Base-by-base conservation (phyloP, 306 rosid genomes). In the Acacia melanoxylon region DNA sequence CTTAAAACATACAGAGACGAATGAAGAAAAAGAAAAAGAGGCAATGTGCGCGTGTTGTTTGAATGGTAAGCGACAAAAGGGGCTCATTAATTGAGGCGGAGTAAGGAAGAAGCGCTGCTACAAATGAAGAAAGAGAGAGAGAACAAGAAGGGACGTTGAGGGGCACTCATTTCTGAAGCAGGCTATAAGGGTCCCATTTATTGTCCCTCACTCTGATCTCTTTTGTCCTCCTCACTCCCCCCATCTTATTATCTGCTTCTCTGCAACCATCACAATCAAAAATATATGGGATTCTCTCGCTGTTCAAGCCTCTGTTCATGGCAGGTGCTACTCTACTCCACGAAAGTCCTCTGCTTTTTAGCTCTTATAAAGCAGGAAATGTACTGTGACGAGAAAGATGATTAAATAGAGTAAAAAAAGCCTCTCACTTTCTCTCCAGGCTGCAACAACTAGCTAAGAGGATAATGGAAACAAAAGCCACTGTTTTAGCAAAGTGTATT, bases 121-220 rank as follows among this genome's bases (percentile, higher is more conserved):
- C 69, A 13, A 29, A 63, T 40, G 2, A 1, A 29, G 3, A 27
- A 3, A 11, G 17, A 4, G 35, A 5, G 68, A 24, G 27, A 24
- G 16, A 12, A n/a, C 29, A 10, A 63, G 69, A 29, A 15, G 20
- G 85, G 81, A 84, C 2, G 29, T 22, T 19, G n/a, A 92, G 81
- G 90, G 90, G 74, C 92, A 89, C 93, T 92, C 87, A 91, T 89
- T 87, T 88, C 72, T 74, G 89, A 82, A 79, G 86, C 97, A 94
- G 97, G 91, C 92, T 86, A 88, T 87, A 72, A 81, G 66, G 94
- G 93, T 89, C 93, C 97, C 93, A 83, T 85, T 81, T 48, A 72
- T 71, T 79, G 74, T 74, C 72, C 78, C 66, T 79, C 75, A 77
- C 87, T 81, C 91, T 90, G 87, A 78, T 52, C 69, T 83, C 68